A percentile compares a stretch with the other conserved stretches of the same genome.
phyloP scores from a whole-genome alignment of 75 land plant species.

The Cunninghamia lanceolata region DNA sequence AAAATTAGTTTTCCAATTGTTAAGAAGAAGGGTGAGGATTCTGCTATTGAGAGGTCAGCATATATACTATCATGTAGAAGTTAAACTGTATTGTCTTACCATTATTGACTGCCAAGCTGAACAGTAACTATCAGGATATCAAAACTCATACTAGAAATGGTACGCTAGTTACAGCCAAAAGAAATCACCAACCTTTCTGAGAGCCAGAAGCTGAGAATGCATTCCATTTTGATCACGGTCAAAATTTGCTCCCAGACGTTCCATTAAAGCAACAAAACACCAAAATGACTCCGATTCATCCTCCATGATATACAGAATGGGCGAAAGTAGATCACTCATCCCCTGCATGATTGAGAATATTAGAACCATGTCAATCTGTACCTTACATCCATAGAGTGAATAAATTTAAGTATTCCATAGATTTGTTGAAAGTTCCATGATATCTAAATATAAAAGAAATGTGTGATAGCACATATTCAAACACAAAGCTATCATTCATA shows the following conservation, averaged over 20 bases:
- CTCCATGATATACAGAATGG: conserved; percentile 81
- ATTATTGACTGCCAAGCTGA: background rate
- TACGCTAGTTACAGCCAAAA: background rate
- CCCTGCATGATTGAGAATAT: conserved; percentile 48
- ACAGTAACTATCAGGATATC: background rate
- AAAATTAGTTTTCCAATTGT: background rate
- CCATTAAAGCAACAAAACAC: conserved; percentile 96
- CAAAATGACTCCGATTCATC: conserved; percentile 96
- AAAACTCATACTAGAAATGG: background rate
- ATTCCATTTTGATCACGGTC: conserved; percentile 98
- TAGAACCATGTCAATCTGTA: background rate
- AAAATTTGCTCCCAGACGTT: conserved; percentile 93
- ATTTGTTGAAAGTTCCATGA: background rate
- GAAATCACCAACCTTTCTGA: conserved; percentile 68
- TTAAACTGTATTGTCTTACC: background rate
- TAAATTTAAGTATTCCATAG: background rate
- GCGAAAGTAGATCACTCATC: conserved; percentile 96
- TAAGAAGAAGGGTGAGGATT: background rate
- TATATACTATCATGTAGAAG: background rate
- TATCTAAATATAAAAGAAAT: background rate
- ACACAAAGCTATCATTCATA: background rate
- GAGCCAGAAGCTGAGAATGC: conserved; percentile 95
- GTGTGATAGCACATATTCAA: background rate
- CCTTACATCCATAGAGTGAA: background rate
- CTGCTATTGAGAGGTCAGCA: background rate